phyloP scores from a whole-genome alignment of 495 filamentous ascomycete species.

The Aspergillus wentii region DNA sequence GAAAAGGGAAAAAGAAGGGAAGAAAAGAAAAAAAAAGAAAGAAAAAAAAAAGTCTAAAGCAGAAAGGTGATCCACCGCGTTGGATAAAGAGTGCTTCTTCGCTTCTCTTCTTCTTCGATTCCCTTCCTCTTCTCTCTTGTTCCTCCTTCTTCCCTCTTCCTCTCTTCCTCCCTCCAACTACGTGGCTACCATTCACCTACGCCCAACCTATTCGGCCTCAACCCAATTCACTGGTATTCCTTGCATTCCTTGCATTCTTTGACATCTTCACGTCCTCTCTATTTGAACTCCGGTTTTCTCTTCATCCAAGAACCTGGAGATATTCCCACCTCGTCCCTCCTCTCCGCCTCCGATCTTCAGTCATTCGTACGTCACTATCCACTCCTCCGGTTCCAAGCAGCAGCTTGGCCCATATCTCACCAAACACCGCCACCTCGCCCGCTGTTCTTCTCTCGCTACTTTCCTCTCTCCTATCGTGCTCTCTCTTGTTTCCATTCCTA shows the following conservation, averaged over 20 bases:
- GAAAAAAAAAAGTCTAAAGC: background rate
- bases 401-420: constrained; percentile 10
- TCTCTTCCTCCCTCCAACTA: background rate
- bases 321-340: no score
- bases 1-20: constrained; percentile 5
- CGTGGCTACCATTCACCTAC: no score
- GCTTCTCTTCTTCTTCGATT: background rate
- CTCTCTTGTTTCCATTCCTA: constrained; percentile 5
- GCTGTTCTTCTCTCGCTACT: constrained; percentile 15
- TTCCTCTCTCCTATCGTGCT: constrained; percentile 8
- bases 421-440: constrained; percentile 7
- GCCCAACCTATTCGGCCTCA: no score
- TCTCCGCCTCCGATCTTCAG: constrained; percentile 2
- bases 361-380: constrained; percentile 32
- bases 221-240: no score
- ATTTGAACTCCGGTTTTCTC: no score
- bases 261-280: constrained; percentile 4
- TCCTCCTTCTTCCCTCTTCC: constrained; percentile 2
- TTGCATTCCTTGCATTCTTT: no score
- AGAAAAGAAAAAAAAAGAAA: background rate
- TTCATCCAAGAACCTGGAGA: no score
- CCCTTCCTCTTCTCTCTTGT: background rate
- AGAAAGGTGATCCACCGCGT: constrained; percentile 6
- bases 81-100: constrained; percentile 6
- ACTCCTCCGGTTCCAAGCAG: no score